Base-by-base conservation (phyloP, 2,329 filamentous ascomycete genomes). In the Malbranchea zuffiana region DNA sequence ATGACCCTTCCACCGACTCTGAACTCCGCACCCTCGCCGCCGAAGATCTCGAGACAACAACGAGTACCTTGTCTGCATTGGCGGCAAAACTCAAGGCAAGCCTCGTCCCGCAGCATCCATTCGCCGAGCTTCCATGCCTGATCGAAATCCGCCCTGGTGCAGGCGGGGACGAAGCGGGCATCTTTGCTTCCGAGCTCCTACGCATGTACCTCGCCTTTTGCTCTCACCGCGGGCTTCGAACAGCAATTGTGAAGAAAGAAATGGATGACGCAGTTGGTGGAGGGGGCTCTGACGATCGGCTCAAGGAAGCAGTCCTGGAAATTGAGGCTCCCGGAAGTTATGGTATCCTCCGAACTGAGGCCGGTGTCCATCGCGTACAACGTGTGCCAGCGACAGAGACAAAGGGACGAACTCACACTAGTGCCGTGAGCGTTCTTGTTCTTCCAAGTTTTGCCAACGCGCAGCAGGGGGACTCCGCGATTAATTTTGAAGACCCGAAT, bases 291-390 rank as follows among this genome's bases (percentile, higher is more conserved):
- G 81, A 86, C 44, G 63, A 73, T 17, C 78, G 84, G 5, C 68
- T 96, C 2, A 77, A 82, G 38, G 90, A 96, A 65, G 90, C 84
- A 5, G 76, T 98, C 16, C 70, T 98, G 17, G 86, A 95, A 57
- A 68, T 98, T 23, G 74, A 80, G 41, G 72, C 77, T 33, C 63
- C 74, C 1, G 84, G 84, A 19, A 79, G 86, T 15, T 98, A 94
- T 60, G 83, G 81, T 42, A 54, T 75, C 1, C 75, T 98, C 50
- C 75, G 88, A 43, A 80, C 80, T 49, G 90, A 98, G 61, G 84
- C 88, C 3, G 90, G 90, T 20, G 90, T 98, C 47, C 90, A 98
- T 57, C 76, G 90, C 18, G 90, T 98, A 0, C 90, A 98, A 66
- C 78, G 90, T 17, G 80, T 98, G 3, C 90, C 90, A 1, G 79